phyloP scores from a whole-genome alignment of 2,329 filamentous ascomycete genomes.

The Shiraia bambusicola region DNA sequence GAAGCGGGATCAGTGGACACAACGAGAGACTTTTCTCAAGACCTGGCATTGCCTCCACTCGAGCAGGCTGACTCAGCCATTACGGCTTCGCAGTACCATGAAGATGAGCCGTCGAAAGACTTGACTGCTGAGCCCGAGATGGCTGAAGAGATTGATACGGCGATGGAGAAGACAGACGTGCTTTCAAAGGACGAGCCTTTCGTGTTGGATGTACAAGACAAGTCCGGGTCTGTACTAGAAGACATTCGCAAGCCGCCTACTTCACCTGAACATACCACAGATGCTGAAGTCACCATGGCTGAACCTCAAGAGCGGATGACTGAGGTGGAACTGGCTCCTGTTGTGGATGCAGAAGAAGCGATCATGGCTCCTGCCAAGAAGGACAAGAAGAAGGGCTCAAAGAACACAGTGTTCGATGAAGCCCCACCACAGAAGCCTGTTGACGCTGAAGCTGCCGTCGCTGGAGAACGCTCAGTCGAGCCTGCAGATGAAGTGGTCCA shows the following conservation, averaged over 20 bases:
- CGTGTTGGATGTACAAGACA: no score
- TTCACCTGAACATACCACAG: no score
- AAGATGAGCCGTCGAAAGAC: no score
- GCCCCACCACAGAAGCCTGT: conserved; percentile 5
- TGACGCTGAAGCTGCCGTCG: conserved; percentile 2
- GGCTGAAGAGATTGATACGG: not conserved
- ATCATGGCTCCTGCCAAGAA: conserved; percentile 25
- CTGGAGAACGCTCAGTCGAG: conserved; percentile 1
- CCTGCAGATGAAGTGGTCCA: not conserved
- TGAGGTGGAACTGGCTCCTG: no score
- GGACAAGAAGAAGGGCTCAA: conserved; percentile 34
- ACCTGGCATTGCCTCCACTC: not conserved
- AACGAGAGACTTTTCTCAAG: not conserved
- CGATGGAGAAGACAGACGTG: not conserved
- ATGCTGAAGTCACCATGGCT: no score
- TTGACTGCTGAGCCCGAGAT: no score
- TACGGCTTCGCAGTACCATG: no score
- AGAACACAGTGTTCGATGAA: conserved; percentile 9
- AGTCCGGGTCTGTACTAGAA: not conserved
- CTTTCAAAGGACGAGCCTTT: not conserved
- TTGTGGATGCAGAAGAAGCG: conserved; percentile 8
- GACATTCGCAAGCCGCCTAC: no score
- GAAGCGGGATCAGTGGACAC: not conserved
- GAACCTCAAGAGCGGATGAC: no score
- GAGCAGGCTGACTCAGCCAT: no score